Conservation (phyloP, 2,329 filamentous ascomycete genomes). For the Alternaria sp. region DNA sequence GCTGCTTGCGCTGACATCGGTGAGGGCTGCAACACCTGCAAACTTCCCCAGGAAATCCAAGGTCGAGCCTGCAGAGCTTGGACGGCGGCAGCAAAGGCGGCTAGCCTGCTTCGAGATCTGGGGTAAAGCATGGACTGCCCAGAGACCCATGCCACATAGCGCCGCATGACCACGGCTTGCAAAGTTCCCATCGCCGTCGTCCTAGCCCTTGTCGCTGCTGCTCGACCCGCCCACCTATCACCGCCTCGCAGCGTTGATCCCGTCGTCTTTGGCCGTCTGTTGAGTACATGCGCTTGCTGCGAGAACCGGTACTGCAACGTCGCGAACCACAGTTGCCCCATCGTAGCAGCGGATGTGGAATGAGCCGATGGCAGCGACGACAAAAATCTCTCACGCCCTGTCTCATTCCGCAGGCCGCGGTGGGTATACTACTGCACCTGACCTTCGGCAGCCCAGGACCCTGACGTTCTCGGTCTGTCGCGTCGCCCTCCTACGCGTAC, state of each 20-base stretch:
- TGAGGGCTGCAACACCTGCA: constrained; percentile 2
- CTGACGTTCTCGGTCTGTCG: constrained; percentile 27
- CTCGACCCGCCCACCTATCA: constrained; percentile 9
- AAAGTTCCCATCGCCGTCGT: constrained; percentile 5
- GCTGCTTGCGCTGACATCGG: constrained; percentile 7
- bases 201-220: constrained; percentile 15
- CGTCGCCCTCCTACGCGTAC: constrained; percentile 20
- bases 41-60: constrained; percentile 16
- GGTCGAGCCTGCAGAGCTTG: constrained; percentile 16
- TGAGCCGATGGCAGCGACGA: background rate
- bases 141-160: constrained; percentile 11
- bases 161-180: constrained; percentile 21
- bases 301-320: background rate
- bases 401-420: constrained; percentile 27
- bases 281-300: background rate
- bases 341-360: background rate
- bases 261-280: background rate
- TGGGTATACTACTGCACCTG: constrained; percentile 35
- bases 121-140: constrained; percentile 20
- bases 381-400: constrained; percentile 18
- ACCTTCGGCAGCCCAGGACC: constrained; percentile 29
- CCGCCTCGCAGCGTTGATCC: background rate
- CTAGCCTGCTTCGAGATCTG: constrained; percentile 20
- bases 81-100: constrained; percentile 10
- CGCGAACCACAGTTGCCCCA: background rate